Conservation (phyloP, 169 alveolate species). For the Eimeria falciformis region DNA sequence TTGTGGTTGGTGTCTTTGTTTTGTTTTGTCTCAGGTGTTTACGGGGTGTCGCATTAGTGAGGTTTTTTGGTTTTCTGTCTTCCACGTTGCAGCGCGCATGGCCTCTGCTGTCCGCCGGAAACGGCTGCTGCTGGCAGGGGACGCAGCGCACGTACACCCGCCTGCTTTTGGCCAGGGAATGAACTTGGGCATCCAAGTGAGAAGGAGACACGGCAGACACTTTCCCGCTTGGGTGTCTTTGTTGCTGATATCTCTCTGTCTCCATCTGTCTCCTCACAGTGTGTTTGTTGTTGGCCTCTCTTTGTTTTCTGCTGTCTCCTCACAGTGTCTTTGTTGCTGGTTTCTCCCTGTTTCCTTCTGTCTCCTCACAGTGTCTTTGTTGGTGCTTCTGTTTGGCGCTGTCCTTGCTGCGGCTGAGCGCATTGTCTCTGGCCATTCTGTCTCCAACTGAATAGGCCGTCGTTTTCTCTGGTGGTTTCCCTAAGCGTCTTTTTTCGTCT, state of each 20-base stretch:
- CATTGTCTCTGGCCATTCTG: too few relatives aligned
- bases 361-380: too few relatives aligned
- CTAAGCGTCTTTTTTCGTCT: too few relatives aligned
- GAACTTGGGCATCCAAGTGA: slow-evolving; percentile 84
- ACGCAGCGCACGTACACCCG: slow-evolving; percentile 85
- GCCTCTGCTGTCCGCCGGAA: slow-evolving; percentile 29
- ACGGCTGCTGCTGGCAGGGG: slow-evolving; percentile 84
- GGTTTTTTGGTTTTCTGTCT: slow-evolving; percentile 35
- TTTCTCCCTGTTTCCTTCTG: too few relatives aligned
- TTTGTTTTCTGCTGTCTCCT: too few relatives aligned
- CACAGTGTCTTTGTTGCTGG: too few relatives aligned
- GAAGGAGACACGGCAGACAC: neutral
- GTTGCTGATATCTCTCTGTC: neutral
- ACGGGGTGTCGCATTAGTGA: slow-evolving; percentile 40
- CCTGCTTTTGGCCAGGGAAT: slow-evolving; percentile 87
- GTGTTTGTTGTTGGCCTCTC: too few relatives aligned
- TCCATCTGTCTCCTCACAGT: neutral
- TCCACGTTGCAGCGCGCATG: neutral
- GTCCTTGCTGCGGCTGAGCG: too few relatives aligned
- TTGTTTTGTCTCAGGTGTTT: slow-evolving; percentile 23
- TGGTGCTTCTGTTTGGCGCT: too few relatives aligned
- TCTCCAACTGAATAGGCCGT: too few relatives aligned
- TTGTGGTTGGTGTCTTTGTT: too few relatives aligned
- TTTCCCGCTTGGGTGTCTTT: neutral
- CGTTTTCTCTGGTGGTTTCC: too few relatives aligned